These are phyloP conservation scores for Ambispora gerdemannii DNA, from an alignment of 192 early-diverging fungal species.

Conservation along the genomic window DNA sequence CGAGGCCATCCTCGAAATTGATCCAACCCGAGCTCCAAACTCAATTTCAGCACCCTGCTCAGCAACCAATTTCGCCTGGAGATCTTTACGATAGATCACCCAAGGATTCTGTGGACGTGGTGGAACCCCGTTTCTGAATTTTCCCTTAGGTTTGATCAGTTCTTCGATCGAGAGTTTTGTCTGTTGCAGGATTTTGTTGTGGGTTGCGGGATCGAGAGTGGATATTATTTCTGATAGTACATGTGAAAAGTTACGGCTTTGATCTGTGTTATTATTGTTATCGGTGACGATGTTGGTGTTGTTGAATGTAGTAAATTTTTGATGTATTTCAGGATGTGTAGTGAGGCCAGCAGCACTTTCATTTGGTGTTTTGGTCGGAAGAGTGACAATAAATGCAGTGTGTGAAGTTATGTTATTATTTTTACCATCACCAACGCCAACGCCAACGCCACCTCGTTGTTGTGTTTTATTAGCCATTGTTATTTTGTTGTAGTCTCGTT, in stretches of 20 bases:
- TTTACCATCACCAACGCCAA: too few species aligned
- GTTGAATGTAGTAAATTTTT: too few species aligned
- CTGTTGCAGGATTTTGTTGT: not conserved
- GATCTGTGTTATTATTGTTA: not conserved
- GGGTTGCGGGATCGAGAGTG: not conserved
- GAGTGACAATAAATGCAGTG: not conserved
- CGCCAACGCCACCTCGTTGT: too few species aligned
- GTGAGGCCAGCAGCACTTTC: too few species aligned
- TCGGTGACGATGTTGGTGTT: not conserved
- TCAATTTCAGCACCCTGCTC: not conserved
- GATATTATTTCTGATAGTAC: not conserved
- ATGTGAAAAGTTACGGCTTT: not conserved
- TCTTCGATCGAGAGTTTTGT: not conserved
- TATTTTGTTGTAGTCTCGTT: too few species aligned
- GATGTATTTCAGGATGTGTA: too few species aligned
- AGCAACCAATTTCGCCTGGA: not conserved
- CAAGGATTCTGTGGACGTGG: conserved; percentile 5
- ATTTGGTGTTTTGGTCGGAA: not conserved
- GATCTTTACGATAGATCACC: conserved; percentile 10
- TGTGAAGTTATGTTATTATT: too few species aligned
- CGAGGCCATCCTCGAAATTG: not conserved
- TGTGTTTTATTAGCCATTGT: too few species aligned
- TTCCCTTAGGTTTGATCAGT: not conserved
- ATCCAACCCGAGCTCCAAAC: not conserved
- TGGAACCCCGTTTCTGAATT: not conserved